Evolutionary conservation across 116 monocot species (phyloP).

Genomic region (Papilionanthe hybrid): DNA sequence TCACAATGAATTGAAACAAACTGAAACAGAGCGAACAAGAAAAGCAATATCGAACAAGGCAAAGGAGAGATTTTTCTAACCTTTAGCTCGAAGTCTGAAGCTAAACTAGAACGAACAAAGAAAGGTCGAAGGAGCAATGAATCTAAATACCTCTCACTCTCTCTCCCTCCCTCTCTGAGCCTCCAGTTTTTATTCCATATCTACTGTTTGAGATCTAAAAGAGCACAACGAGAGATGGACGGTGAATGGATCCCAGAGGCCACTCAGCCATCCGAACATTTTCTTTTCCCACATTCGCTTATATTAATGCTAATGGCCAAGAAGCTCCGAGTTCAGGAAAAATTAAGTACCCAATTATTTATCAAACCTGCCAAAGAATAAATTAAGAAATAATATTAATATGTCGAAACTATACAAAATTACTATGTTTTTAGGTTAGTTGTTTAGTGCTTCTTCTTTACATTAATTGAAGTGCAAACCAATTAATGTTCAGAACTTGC

Average conservation of each 20-base stretch:
- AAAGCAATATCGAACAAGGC: background rate
- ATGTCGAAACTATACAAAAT: too few species aligned
- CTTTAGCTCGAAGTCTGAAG: background rate
- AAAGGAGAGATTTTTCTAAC: conserved; percentile 3
- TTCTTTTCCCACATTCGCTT: background rate
- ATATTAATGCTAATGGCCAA: too few species aligned
- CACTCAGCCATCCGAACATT: background rate
- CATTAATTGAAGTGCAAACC: too few species aligned
- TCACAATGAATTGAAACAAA: background rate
- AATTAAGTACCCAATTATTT: too few species aligned
- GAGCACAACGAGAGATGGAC: background rate
- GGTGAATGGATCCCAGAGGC: background rate
- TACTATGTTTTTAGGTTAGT: too few species aligned
- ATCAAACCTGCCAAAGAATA: too few species aligned
- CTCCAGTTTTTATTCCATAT: conserved; percentile 5
- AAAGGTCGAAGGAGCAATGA: background rate
- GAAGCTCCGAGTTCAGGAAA: too few species aligned
- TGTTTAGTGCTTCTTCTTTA: too few species aligned
- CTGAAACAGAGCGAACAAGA: background rate
- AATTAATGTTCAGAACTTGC: too few species aligned
- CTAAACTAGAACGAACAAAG: background rate
- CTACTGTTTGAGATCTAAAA: conserved; percentile 6
- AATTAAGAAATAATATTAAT: too few species aligned
- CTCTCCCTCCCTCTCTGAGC: background rate
- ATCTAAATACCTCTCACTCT: background rate